Conservation (phyloP, 2,329 filamentous ascomycete genomes). For the Alternaria atra region DNA sequence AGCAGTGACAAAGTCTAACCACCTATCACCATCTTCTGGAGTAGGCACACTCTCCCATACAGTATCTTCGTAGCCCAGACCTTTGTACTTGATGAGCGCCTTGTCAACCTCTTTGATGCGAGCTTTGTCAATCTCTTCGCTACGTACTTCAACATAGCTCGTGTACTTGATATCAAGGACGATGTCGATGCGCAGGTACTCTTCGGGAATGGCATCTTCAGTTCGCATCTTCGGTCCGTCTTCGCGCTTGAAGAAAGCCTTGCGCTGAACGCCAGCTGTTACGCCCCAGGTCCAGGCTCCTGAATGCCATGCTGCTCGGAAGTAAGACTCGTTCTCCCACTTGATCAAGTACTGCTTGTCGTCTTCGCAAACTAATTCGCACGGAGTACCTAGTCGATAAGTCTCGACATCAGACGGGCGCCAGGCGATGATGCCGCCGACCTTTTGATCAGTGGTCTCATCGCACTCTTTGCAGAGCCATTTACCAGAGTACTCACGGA, state of each 20-base stretch:
- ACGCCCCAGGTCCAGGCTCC: conserved; percentile 88
- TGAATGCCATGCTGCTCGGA: conserved; percentile 84
- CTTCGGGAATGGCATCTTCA: conserved; percentile 85
- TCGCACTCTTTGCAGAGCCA: conserved; percentile 86
- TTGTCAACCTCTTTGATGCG: conserved; percentile 76
- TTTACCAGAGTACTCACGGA: conserved; percentile 74
- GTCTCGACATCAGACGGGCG: conserved; percentile 70
- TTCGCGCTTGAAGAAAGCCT: conserved; percentile 77
- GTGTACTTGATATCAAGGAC: conserved; percentile 82
- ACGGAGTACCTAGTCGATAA: conserved; percentile 63
- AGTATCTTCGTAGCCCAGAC: conserved; percentile 86
- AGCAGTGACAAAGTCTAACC: conserved; percentile 80
- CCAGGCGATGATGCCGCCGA: conserved; percentile 88
- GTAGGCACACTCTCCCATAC: conserved; percentile 88
- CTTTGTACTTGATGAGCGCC: conserved; percentile 90
- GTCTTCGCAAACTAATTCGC: conserved; percentile 71
- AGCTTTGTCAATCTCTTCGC: conserved; percentile 74
- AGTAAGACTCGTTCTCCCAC: conserved; percentile 83
- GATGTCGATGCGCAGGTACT: conserved; percentile 85
- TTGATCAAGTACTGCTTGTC: conserved; percentile 93
- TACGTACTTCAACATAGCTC: conserved; percentile 65
- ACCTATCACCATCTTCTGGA: conserved; percentile 71
- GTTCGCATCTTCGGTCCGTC: conserved; percentile 73
- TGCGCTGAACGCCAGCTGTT: conserved; percentile 69
- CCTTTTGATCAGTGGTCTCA: conserved; percentile 67